These are phyloP conservation scores for Vitellaria paradoxa DNA, from an alignment of 179 eudicot species.

Conservation along the genomic window DNA sequence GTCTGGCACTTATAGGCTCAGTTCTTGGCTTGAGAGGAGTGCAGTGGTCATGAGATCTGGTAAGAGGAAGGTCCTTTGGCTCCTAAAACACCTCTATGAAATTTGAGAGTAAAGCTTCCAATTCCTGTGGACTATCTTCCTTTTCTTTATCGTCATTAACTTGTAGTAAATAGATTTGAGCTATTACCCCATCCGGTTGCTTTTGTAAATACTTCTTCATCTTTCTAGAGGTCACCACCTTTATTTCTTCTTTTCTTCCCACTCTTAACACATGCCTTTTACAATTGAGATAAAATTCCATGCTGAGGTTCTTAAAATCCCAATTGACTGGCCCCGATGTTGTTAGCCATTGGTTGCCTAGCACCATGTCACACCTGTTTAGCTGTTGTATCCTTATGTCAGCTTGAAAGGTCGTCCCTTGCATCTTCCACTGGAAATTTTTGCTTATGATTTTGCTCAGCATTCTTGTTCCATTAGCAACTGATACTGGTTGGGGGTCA, in stretches of 20 bases:
- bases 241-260: too few species aligned
- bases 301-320: too few species aligned
- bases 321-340: too few species aligned
- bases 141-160: not conserved
- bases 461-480: not conserved
- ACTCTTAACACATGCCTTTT: too few species aligned
- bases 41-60: not conserved
- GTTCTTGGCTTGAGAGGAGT: not conserved
- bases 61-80: not conserved
- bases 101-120: not conserved
- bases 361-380: too few species aligned
- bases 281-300: too few species aligned
- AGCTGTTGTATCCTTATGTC: not conserved
- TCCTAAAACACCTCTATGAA: not conserved
- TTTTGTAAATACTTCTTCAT: too few species aligned
- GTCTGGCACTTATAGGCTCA: not conserved
- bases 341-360: too few species aligned
- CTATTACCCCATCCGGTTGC: too few species aligned
- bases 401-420: not conserved
- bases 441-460: not conserved
- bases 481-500: not conserved
- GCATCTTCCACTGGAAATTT: too few species aligned
- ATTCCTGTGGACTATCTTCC: not conserved
- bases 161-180: not conserved
- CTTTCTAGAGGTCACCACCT: too few species aligned